Conservation (phyloP, 78 protist genomes). For the Dictyostelium citrinum region DNA sequence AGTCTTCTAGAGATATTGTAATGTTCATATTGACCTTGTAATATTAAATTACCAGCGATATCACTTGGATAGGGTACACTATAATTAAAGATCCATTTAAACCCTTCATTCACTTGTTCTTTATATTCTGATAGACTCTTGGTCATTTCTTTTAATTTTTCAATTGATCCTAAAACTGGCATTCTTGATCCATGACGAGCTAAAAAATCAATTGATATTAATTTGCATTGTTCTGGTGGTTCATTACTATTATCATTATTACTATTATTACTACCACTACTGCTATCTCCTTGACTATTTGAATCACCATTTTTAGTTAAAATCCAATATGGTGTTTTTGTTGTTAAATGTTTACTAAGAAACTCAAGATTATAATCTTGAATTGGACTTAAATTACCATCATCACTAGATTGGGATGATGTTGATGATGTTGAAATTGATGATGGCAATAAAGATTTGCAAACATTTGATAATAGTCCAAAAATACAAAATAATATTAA, state of each 20-base stretch:
- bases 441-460: too few species aligned
- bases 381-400: background rate
- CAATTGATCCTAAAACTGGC: conserved; percentile 1
- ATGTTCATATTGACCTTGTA: conserved; percentile 59
- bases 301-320: background rate
- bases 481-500: background rate
- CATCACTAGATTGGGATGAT: background rate
- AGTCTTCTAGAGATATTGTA: conserved; percentile 35
- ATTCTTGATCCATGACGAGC: conserved; percentile 51
- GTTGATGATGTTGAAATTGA: background rate
- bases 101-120: background rate
- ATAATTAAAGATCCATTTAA: conserved; percentile 47
- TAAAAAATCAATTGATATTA: conserved; percentile 6
- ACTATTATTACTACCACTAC: background rate
- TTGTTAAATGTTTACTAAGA: conserved; percentile 5
- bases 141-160: background rate
- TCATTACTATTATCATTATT: background rate
- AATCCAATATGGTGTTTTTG: conserved; percentile 64
- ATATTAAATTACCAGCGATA: conserved; percentile 12
- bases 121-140: background rate
- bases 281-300: background rate
- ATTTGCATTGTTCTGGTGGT: background rate
- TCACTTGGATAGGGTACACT: conserved; percentile 37
- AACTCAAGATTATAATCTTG: background rate
- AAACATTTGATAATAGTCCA: background rate